Conservation (phyloP, 2,329 filamentous ascomycete species). For the Clonostachys rhizophaga region DNA sequence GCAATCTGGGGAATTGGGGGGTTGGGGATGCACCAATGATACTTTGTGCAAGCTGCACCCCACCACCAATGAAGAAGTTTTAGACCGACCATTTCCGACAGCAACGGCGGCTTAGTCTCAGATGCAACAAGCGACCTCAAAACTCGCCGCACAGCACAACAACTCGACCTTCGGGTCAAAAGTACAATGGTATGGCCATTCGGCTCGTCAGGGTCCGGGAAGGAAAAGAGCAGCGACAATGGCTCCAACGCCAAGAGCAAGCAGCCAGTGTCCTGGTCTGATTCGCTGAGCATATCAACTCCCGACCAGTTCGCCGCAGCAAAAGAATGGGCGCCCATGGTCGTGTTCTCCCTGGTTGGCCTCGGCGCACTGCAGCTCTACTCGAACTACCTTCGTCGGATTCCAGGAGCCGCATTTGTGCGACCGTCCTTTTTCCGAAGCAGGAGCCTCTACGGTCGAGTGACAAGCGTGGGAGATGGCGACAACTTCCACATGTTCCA, state of each 20-base stretch:
- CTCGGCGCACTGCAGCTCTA: constrained; percentile 49
- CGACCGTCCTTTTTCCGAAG: constrained; percentile 69
- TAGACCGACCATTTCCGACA: too few species aligned
- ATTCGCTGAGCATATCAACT: constrained; percentile 21
- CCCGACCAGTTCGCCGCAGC: constrained; percentile 22
- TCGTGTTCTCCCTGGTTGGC: constrained; percentile 27
- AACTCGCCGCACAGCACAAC: constrained; percentile 4
- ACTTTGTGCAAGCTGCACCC: too few species aligned
- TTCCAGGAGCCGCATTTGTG: constrained; percentile 73
- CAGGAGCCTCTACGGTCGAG: constrained; percentile 74
- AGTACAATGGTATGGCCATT: constrained; percentile 35
- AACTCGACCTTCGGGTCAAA: constrained; percentile 18
- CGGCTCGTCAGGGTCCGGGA: constrained; percentile 17
- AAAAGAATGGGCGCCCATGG: constrained; percentile 31
- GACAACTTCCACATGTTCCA: constrained; percentile 95
- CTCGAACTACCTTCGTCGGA: constrained; percentile 74
- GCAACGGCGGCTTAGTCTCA: too few species aligned
- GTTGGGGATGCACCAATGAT: too few species aligned
- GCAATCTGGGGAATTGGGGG: too few species aligned
- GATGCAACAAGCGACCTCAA: not conserved
- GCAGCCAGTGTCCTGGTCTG: constrained; percentile 28
- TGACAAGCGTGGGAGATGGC: constrained; percentile 93
- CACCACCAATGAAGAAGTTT: too few species aligned
- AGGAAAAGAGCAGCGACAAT: constrained; percentile 7
- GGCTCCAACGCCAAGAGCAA: constrained; percentile 7